phyloP scores from a whole-genome alignment of 2,329 filamentous ascomycete species.

The Colletotrichum gigasporum region DNA sequence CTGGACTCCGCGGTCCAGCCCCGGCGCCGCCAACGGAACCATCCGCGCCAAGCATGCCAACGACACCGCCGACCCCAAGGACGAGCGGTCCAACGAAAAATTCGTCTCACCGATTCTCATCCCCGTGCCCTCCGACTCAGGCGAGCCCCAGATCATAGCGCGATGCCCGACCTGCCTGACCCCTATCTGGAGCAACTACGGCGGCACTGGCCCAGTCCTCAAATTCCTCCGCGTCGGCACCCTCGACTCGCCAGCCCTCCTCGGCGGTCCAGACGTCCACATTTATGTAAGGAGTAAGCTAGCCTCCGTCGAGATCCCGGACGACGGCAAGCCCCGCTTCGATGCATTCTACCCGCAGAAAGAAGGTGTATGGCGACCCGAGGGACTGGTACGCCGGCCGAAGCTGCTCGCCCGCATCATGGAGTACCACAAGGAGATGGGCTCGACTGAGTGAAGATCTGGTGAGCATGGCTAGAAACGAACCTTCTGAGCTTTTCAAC shows the following conservation, averaged over 20 bases:
- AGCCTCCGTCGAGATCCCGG: constrained; percentile 47
- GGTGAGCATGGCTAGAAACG: too few species aligned
- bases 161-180: constrained; percentile 53
- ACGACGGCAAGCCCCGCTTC: constrained; percentile 48
- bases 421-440: constrained; percentile 12
- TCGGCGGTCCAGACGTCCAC: constrained; percentile 54
- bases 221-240: constrained; percentile 55
- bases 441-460: background rate
- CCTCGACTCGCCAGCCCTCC: constrained; percentile 47
- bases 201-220: constrained; percentile 39
- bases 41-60: background rate
- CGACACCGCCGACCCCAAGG: background rate
- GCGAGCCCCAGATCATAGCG: constrained; percentile 49
- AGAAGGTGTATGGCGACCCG: constrained; percentile 42
- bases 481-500: background rate
- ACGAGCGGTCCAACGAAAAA: background rate
- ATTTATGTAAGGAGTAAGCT: constrained; percentile 51
- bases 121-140: constrained; percentile 50
- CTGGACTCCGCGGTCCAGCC: constrained; percentile 18
- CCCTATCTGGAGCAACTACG: constrained; percentile 54
- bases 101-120: constrained; percentile 34
- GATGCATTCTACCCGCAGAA: constrained; percentile 45
- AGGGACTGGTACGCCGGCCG: constrained; percentile 41
- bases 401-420: constrained; percentile 35
- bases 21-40: background rate